Evolutionary conservation across 805 yeast genomes (phyloP).

Genomic region (Lachancea meyersii): DNA sequence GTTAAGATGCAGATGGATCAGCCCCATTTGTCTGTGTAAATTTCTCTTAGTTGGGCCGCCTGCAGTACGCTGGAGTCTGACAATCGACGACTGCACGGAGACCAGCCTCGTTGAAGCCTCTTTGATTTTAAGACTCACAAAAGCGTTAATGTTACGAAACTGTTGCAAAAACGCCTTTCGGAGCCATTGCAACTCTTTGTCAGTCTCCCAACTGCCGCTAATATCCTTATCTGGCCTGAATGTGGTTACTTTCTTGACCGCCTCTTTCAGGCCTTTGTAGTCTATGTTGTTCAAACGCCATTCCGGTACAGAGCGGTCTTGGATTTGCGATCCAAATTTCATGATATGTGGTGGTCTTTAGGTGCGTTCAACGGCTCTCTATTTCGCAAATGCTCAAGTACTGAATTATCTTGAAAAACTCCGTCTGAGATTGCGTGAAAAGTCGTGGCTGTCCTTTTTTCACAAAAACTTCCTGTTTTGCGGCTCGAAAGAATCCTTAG

Average conservation of each 20-base stretch:
- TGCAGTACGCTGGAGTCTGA: slow-evolving; percentile 13
- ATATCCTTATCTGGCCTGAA: slow-evolving; percentile 3
- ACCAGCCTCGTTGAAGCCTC: slow-evolving; percentile 25
- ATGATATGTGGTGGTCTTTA: slow-evolving; percentile 32
- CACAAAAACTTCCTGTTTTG: too few species aligned
- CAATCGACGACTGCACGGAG: slow-evolving; percentile 24
- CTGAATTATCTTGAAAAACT: too few species aligned
- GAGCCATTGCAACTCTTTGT: slow-evolving; percentile 11
- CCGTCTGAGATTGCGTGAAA: too few species aligned
- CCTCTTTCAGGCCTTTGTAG: slow-evolving; percentile 67
- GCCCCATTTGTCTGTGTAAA: slow-evolving; percentile 13
- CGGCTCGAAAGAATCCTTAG: too few species aligned
- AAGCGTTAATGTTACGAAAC: slow-evolving; percentile 23
- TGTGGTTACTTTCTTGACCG: slow-evolving; percentile 53
- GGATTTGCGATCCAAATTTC: slow-evolving; percentile 82
- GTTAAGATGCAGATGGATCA: slow-evolving; percentile 17
- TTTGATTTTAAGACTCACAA: slow-evolving; percentile 27
- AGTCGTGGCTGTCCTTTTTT: too few species aligned
- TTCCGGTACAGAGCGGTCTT: slow-evolving; percentile 73
- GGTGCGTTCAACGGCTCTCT: too few species aligned
- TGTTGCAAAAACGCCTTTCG: slow-evolving; percentile 19
- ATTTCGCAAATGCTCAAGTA: too few species aligned
- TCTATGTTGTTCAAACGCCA: slow-evolving; percentile 83
- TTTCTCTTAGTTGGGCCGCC: slow-evolving; percentile 3
- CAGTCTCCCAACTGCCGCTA: slow-evolving; percentile 5